phyloP scores from a whole-genome alignment of 2,329 filamentous ascomycete genomes.

The Lachnellula occidentalis region DNA sequence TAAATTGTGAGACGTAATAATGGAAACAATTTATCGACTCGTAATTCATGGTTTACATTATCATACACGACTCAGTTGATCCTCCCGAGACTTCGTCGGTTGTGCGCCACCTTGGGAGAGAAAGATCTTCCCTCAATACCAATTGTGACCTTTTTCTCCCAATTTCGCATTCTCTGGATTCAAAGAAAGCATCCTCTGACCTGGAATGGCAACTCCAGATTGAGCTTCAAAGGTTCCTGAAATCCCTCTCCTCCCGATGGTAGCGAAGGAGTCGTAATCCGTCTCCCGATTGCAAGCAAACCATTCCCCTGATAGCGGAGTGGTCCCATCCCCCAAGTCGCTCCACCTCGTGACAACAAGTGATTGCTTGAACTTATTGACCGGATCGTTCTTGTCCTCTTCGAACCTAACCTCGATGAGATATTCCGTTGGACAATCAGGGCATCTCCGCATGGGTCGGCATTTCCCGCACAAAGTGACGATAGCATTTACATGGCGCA shows the following conservation, averaged over 20 bases:
- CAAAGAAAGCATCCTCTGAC: conserved; percentile 51
- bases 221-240: conserved; percentile 54
- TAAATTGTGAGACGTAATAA: too few species aligned
- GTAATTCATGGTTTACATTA: too few species aligned
- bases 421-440: conserved; percentile 58
- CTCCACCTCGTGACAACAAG: conserved; percentile 57
- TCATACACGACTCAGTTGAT: too few species aligned
- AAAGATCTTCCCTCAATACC: conserved; percentile 43
- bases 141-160: conserved; percentile 50
- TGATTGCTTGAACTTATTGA: conserved; percentile 50
- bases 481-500: conserved; percentile 36
- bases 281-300: conserved; percentile 46
- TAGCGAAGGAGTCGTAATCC: conserved; percentile 47
- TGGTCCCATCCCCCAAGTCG: conserved; percentile 51
- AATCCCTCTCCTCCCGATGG: conserved; percentile 49
- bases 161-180: conserved; percentile 50
- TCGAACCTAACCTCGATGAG: conserved; percentile 53
- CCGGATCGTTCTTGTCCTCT: conserved; percentile 45
- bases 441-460: conserved; percentile 54
- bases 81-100: too few species aligned
- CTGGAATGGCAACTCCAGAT: conserved; percentile 48
- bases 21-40: too few species aligned
- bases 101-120: neutral
- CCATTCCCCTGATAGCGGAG: conserved; percentile 48
- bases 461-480: conserved; percentile 49